These are phyloP conservation scores for Talaromyces albobiverticillius DNA, from an alignment of 2,329 filamentous ascomycete genomes.

Conservation along the genomic window DNA sequence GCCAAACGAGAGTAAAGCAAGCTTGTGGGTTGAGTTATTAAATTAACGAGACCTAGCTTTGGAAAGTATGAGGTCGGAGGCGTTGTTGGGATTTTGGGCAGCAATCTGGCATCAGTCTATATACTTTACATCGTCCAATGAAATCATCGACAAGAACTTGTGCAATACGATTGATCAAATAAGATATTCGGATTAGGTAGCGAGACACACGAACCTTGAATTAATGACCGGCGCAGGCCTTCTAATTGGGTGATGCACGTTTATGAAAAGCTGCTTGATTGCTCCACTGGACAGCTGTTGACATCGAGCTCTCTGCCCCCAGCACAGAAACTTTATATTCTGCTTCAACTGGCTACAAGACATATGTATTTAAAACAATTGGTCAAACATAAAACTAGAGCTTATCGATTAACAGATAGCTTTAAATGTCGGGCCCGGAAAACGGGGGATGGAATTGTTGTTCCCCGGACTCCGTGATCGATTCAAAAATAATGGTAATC, in stretches of 20 bases:
- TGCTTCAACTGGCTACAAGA: too few relatives aligned
- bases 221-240: background rate
- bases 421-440: too few relatives aligned
- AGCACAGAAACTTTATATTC: background rate
- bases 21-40: constrained; percentile 1
- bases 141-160: too few relatives aligned
- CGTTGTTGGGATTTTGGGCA: constrained; percentile 13
- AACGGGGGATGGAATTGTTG: too few relatives aligned
- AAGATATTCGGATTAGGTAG: background rate
- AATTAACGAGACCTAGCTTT: too few relatives aligned
- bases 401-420: background rate
- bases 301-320: background rate
- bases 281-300: background rate
- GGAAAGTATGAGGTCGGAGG: too few relatives aligned
- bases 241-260: background rate
- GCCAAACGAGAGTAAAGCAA: background rate
- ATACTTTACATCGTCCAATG: background rate
- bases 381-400: background rate
- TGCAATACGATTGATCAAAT: background rate
- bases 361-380: background rate
- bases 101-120: constrained; percentile 9
- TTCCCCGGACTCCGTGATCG: too few relatives aligned
- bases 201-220: background rate
- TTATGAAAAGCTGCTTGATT: background rate
- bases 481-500: too few relatives aligned